These are phyloP conservation scores for Camellia japonica DNA, from an alignment of 148 eudicot species.

Conservation along the genomic window DNA sequence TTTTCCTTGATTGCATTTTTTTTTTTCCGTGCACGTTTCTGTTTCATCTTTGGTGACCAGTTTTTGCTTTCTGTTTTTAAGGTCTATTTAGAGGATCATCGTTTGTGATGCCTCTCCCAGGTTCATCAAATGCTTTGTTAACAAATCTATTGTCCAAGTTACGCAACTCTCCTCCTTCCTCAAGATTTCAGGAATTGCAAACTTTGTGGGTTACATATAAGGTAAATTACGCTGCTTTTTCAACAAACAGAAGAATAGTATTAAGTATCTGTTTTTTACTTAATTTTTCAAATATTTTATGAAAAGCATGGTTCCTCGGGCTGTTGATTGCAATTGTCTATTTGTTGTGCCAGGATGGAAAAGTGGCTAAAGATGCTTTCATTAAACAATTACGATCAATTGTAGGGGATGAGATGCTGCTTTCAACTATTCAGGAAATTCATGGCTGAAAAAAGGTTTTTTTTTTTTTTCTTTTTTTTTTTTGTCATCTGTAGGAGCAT, in stretches of 20 bases:
- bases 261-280: not conserved
- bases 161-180: constrained; percentile 33
- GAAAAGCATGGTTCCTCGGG: not conserved
- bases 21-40: not conserved
- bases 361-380: constrained; percentile 42
- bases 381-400: constrained; percentile 35
- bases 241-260: not conserved
- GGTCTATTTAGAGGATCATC: constrained; percentile 26
- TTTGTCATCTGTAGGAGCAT: not conserved
- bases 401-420: constrained; percentile 54
- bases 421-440: constrained; percentile 32
- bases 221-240: constrained; percentile 23
- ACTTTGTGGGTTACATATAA: constrained; percentile 37
- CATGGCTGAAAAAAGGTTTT: constrained; percentile 34
- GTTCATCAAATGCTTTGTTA: constrained; percentile 15
- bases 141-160: constrained; percentile 41
- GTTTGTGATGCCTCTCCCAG: constrained; percentile 19
- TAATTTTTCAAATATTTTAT: not conserved
- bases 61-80: constrained; percentile 1
- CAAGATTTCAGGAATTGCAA: constrained; percentile 32
- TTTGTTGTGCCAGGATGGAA: constrained; percentile 49
- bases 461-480: constrained; percentile 9
- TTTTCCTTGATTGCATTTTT: not conserved
- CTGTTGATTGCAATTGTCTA: not conserved
- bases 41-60: not conserved